Evolutionary conservation across 1,284 basidiomycete species (phyloP).

Genomic region (Rhodotorula sp.): DNA sequence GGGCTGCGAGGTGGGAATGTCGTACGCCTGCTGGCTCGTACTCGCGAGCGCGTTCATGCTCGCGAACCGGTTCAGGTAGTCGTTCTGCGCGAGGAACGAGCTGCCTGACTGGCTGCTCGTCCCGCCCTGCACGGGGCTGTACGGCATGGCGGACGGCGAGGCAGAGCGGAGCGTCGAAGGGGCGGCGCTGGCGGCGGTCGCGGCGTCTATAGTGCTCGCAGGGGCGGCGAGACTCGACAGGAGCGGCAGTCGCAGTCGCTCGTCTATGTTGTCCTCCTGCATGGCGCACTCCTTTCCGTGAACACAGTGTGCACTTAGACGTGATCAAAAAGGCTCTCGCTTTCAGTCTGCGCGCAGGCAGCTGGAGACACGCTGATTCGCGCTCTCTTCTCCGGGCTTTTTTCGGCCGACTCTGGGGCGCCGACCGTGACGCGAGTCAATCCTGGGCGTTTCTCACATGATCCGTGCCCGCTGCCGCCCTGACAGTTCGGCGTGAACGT

Average conservation of each 20-base stretch:
- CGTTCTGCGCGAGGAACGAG: background rate
- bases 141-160: background rate
- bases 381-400: no score
- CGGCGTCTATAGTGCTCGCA: no score
- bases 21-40: conserved; percentile 2
- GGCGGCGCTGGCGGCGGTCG: background rate
- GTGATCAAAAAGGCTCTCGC: no score
- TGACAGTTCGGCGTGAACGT: no score
- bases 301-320: no score
- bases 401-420: no score
- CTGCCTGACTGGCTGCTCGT: background rate
- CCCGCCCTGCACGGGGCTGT: background rate
- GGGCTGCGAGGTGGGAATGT: background rate
- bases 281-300: no score
- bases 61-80: background rate
- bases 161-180: background rate
- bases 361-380: no score
- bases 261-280: background rate
- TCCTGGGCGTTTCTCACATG: no score
- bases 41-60: conserved; percentile 3
- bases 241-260: conserved; percentile 1
- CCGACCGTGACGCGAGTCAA: no score
- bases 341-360: no score
- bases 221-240: background rate
- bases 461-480: no score